These are phyloP conservation scores for Hymenoscyphus scutula DNA, from an alignment of 2,329 filamentous ascomycete genomes.

Conservation along the genomic window DNA sequence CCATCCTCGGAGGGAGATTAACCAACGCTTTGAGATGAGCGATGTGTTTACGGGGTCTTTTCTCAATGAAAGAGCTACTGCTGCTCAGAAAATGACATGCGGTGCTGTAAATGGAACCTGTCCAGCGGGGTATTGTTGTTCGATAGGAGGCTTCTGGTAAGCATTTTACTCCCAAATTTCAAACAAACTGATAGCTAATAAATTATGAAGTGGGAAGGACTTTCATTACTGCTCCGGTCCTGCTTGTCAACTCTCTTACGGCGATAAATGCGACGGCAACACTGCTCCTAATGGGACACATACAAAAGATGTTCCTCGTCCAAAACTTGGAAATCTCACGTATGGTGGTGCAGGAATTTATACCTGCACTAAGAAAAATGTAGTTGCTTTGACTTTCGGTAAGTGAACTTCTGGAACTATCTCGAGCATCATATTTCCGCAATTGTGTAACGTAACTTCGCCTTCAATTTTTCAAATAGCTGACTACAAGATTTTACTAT, in stretches of 20 bases:
- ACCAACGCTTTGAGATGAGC: background rate
- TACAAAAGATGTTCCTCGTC: conserved; percentile 47
- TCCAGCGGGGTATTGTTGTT: background rate
- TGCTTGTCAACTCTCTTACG: conserved; percentile 44
- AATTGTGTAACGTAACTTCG: background rate
- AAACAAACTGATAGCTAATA: background rate
- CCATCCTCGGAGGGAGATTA: background rate
- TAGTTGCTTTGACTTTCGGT: conserved; percentile 1
- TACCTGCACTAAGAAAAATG: background rate
- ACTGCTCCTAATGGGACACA: conserved; percentile 49
- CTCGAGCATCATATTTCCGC: background rate
- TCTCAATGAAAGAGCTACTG: background rate
- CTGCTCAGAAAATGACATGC: background rate
- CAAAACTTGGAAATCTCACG: conserved; percentile 49
- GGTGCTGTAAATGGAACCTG: background rate
- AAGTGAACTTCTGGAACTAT: background rate
- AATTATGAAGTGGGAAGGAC: background rate
- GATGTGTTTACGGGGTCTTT: background rate
- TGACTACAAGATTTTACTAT: conserved; percentile 48
- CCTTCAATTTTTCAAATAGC: conserved; percentile 43
- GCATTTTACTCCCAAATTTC: background rate
- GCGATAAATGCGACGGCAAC: conserved; percentile 58
- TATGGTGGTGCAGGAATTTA: conserved; percentile 44
- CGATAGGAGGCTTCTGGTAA: background rate
- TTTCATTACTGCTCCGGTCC: background rate